phyloP scores from a whole-genome alignment of 352 stramenopile species.

The Aphanomyces euteiches region DNA sequence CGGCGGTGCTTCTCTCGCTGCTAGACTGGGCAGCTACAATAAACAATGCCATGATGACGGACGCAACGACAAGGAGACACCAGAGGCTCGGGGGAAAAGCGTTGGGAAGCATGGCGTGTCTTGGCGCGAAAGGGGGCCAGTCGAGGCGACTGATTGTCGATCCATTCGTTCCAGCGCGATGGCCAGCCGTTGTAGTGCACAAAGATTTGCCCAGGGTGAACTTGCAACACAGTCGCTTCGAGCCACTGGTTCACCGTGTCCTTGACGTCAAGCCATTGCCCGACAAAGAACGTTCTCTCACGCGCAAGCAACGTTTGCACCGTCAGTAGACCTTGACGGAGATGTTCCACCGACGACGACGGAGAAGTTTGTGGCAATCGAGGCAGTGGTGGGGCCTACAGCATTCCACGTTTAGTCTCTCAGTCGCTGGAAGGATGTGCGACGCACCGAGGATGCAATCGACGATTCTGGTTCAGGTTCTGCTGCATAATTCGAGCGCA shows the following conservation, averaged over 20 bases:
- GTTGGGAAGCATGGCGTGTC: conserved; percentile 64
- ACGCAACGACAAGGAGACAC: not conserved
- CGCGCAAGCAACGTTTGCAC: conserved; percentile 61
- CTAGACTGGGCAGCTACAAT: no score
- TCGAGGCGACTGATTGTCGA: conserved; percentile 90
- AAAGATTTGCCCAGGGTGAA: conserved; percentile 81
- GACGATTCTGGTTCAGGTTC: no score
- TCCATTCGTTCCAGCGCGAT: conserved; percentile 96
- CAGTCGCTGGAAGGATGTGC: no score
- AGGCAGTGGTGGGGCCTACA: not conserved
- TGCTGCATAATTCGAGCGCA: no score
- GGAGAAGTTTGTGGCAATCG: not conserved
- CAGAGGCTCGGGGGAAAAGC: conserved; percentile 46
- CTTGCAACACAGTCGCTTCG: conserved; percentile 93
- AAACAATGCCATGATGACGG: no score
- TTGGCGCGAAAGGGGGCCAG: conserved; percentile 94
- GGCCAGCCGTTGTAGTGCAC: conserved; percentile 98
- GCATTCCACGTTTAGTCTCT: no score
- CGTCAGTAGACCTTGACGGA: conserved; percentile 77
- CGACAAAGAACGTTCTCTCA: conserved; percentile 70
- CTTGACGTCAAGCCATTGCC: conserved; percentile 96
- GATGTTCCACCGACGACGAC: conserved; percentile 51
- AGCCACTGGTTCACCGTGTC: conserved; percentile 99
- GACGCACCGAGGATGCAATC: no score
- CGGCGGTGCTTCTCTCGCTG: no score